Evolutionary conservation across 305 asterid genomes (phyloP).

Genomic region (Rubia balearica): DNA sequence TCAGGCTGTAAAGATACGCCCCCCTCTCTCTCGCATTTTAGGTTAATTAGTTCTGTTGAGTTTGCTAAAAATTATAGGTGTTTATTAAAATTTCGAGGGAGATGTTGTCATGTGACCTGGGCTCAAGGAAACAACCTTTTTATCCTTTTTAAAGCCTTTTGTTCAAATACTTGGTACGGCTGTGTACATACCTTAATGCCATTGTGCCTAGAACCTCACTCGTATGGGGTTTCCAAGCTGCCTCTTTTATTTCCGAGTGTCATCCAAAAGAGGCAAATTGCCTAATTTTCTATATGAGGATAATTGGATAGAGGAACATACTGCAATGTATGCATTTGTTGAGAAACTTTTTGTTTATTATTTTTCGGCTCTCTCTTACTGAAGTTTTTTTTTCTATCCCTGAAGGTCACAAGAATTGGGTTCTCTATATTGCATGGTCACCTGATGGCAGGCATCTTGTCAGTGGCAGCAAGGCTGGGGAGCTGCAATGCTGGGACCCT

Average conservation of each 20-base stretch:
- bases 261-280: not conserved
- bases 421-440: constrained; percentile 94
- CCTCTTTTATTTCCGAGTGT: not conserved
- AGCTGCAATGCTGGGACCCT: constrained; percentile 84
- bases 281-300: not conserved
- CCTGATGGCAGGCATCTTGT: constrained; percentile 88
- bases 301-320: not conserved
- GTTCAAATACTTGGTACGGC: not conserved
- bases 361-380: not conserved
- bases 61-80: not conserved
- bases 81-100: not conserved
- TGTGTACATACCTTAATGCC: not conserved
- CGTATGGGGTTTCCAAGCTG: not conserved
- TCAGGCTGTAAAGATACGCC: not conserved
- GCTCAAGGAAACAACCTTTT: not conserved
- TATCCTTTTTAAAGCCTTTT: not conserved
- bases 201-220: not conserved
- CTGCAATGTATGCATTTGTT: not conserved
- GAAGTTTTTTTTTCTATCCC: not conserved
- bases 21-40: not conserved
- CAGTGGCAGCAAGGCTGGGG: constrained; percentile 95
- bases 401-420: constrained; percentile 92
- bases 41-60: not conserved
- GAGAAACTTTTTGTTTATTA: not conserved
- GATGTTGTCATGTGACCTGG: not conserved